Evolutionary conservation across 2,329 filamentous ascomycete species (phyloP).

Genomic region (Purpureocillium lavendulum): DNA sequence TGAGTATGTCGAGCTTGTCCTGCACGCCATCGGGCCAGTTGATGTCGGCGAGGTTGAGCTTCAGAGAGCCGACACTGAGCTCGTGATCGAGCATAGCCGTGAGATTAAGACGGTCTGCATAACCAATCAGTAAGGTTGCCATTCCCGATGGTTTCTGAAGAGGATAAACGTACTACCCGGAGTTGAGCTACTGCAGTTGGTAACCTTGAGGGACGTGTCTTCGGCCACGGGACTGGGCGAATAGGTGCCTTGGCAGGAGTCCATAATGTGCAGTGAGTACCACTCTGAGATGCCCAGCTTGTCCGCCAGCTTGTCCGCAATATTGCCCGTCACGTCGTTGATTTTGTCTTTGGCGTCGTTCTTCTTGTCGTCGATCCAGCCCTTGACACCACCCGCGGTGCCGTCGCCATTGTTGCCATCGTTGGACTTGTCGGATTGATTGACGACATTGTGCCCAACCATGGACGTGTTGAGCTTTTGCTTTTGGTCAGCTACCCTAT

Average conservation of each 20-base stretch:
- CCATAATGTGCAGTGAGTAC: conserved; percentile 43
- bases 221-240: conserved; percentile 31
- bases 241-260: conserved; percentile 36
- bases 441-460: conserved; percentile 25
- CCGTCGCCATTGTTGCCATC: conserved; percentile 14
- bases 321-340: conserved; percentile 29
- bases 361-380: conserved; percentile 21
- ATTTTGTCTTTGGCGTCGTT: conserved; percentile 27
- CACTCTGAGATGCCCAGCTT: conserved; percentile 40
- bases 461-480: conserved; percentile 28
- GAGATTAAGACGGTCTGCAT: conserved; percentile 34
- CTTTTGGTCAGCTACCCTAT: neutral
- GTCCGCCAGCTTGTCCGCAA: conserved; percentile 30
- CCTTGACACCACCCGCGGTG: conserved; percentile 17
- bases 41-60: conserved; percentile 36
- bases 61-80: conserved; percentile 33
- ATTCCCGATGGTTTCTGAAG: neutral
- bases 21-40: conserved; percentile 35
- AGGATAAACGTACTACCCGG: conserved; percentile 1
- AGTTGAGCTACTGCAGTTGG: conserved; percentile 32
- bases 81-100: conserved; percentile 37
- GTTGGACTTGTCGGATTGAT: conserved; percentile 14
- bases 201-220: conserved; percentile 30
- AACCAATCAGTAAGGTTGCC: conserved; percentile 1
- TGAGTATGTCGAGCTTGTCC: conserved; percentile 39